Evolutionary conservation across 306 rosid species (phyloP).

Genomic region (Phaseolus lunatus): DNA sequence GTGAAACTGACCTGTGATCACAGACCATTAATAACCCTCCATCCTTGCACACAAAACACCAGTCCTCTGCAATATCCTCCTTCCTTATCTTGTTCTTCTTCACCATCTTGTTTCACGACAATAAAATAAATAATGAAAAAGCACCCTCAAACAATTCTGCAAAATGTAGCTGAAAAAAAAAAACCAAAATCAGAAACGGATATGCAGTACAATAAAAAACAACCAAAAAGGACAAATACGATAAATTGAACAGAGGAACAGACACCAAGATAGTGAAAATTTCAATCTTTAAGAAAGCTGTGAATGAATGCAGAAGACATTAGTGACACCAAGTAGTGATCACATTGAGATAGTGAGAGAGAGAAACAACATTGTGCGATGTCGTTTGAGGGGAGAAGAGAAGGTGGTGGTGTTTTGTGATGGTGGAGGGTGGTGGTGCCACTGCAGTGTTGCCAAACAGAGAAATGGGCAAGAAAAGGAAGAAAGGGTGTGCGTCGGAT

Average conservation of each 20-base stretch:
- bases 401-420: not conserved
- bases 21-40: conserved; percentile 63
- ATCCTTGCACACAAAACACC: conserved; percentile 71
- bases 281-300: not conserved
- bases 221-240: not conserved
- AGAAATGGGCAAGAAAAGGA: not conserved
- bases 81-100: conserved; percentile 48
- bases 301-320: not conserved
- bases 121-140: not conserved
- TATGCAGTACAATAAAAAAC: not conserved
- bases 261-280: not conserved
- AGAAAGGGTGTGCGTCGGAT: not conserved
- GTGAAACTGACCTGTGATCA: conserved; percentile 56
- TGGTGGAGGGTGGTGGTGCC: not conserved
- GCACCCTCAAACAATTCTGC: not conserved
- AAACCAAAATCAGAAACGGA: conserved; percentile 15
- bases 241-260: not conserved
- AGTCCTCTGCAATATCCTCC: conserved; percentile 66
- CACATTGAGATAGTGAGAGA: not conserved
- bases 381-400: not conserved
- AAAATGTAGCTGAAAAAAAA: conserved; percentile 23
- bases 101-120: conserved; percentile 39
- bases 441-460: no score
- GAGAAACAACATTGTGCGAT: not conserved
- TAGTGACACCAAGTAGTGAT: not conserved